Evolutionary conservation across 2,329 filamentous ascomycete genomes (phyloP).

Genomic region (Neofusicoccum laricinum): DNA sequence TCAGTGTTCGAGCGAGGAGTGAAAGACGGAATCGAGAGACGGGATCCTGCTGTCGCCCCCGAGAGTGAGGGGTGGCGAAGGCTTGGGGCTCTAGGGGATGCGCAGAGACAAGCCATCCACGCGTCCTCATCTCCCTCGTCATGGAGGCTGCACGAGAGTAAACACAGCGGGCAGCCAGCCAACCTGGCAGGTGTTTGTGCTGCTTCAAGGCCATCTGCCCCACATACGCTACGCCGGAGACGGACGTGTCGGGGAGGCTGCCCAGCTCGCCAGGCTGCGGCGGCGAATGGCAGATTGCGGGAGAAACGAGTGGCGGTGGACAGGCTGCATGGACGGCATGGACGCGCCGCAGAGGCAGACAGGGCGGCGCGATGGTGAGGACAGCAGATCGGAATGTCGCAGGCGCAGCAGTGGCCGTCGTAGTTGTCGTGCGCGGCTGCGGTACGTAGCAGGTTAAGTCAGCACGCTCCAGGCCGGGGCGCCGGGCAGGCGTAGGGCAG

Average conservation of each 20-base stretch:
- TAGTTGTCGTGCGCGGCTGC: slow-evolving; percentile 2
- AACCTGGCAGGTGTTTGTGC: background rate
- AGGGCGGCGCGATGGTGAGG: background rate
- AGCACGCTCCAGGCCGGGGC: background rate
- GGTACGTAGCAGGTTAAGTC: slow-evolving; percentile 1
- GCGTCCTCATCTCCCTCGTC: slow-evolving; percentile 7
- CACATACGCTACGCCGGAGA: slow-evolving; percentile 10
- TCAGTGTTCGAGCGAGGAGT: too few relatives aligned
- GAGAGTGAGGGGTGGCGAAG: background rate
- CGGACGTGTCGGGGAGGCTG: slow-evolving; percentile 12
- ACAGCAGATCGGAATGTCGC: slow-evolving; percentile 10
- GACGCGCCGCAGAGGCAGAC: background rate
- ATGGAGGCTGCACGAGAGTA: background rate
- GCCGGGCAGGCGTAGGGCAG: slow-evolving; percentile 6
- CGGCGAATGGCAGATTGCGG: background rate
- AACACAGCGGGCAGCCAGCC: background rate
- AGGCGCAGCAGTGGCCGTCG: background rate
- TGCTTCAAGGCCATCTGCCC: slow-evolving; percentile 16
- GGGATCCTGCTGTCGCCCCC: background rate
- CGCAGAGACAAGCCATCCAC: background rate
- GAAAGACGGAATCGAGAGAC: too few relatives aligned
- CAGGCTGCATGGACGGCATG: background rate
- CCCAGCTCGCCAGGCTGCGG: background rate
- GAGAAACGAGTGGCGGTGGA: background rate
- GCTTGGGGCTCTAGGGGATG: background rate